Percentiles rank a stretch among this genome's conserved stretches.
These are phyloP conservation scores for Neurospora intermedia DNA, from an alignment of 495 filamentous ascomycete genomes.

Conservation along the genomic window DNA sequence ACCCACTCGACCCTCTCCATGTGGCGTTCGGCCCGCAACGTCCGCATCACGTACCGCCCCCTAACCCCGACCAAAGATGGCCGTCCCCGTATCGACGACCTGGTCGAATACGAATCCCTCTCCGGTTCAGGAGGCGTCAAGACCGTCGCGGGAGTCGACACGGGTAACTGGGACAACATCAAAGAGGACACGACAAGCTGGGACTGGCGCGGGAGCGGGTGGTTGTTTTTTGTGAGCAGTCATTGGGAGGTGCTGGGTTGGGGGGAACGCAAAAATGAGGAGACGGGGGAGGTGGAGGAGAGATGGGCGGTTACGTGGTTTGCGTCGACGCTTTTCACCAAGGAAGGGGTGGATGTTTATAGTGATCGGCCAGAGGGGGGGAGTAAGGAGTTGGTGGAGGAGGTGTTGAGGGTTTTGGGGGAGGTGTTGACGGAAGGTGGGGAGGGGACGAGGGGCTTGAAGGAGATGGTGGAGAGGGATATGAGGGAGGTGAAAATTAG, in stretches of 20 bases:
- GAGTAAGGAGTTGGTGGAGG: conserved; percentile 31
- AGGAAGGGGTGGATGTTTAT: conserved; percentile 66
- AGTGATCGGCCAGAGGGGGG: conserved; percentile 44
- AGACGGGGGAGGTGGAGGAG: conserved; percentile 26
- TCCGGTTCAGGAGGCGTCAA: conserved; percentile 38
- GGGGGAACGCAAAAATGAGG: conserved; percentile 34
- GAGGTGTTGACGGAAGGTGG: conserved; percentile 14
- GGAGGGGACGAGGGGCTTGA: conserved; percentile 20
- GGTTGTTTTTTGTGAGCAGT: conserved; percentile 49
- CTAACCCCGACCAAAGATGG: conserved; percentile 25
- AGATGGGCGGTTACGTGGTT: conserved; percentile 68
- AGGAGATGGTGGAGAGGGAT: conserved; percentile 28
- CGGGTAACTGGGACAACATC: conserved; percentile 21
- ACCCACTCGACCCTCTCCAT: conserved; percentile 67
- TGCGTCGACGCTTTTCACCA: conserved; percentile 61
- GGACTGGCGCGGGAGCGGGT: conserved; percentile 64
- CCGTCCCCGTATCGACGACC: conserved; percentile 47
- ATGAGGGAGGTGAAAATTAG: conserved; percentile 36
- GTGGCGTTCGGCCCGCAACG: conserved; percentile 62
- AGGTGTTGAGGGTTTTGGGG: conserved; percentile 34
- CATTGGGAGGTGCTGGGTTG: conserved; percentile 70
- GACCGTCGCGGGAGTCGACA: conserved; percentile 54
- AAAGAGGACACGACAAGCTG: conserved; percentile 33
- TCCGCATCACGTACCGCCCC: conserved; percentile 58
- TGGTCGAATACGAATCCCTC: conserved; percentile 51